Evolutionary conservation across 73 alveolate genomes (phyloP).

Genomic region (Stentor coeruleus): DNA sequence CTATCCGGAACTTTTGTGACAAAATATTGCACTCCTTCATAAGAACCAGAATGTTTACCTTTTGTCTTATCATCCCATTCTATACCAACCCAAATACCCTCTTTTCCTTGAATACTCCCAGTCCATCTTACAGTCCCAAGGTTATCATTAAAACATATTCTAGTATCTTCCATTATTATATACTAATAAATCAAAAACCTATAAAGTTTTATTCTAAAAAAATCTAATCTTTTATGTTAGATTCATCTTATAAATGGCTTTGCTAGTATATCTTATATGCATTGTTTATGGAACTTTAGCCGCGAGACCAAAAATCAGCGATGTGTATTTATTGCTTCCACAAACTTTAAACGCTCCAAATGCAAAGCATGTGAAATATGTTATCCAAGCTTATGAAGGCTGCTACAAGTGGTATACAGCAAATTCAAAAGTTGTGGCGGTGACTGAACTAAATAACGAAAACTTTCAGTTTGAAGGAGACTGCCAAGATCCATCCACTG

Average conservation of each 20-base stretch:
- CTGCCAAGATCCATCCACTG: neutral
- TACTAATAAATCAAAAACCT: neutral
- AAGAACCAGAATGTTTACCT: conserved; percentile 87
- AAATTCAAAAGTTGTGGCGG: conserved; percentile 25
- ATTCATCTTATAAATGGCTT: neutral
- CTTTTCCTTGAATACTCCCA: conserved; percentile 60
- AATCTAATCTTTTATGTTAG: too few species aligned
- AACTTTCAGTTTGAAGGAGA: neutral
- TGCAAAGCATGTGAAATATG: conserved; percentile 26
- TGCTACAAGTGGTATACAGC: conserved; percentile 49
- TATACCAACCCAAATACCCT: conserved; percentile 87
- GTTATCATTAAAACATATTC: conserved; percentile 14
- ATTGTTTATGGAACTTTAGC: neutral
- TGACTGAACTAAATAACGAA: neutral
- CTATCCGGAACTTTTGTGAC: neutral
- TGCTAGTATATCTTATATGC: neutral
- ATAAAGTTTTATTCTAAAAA: too few species aligned
- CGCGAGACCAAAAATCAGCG: conserved; percentile 22
- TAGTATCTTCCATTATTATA: neutral
- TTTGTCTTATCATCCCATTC: conserved; percentile 88
- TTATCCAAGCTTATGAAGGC: conserved; percentile 48
- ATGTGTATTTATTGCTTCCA: conserved; percentile 12
- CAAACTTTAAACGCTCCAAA: conserved; percentile 22
- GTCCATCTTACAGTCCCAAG: conserved; percentile 53
- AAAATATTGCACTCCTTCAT: conserved; percentile 79